Evolutionary conservation across 768 basidiomycete genomes (phyloP).

Genomic region (Tylopilus plumbeoviolaceoides): DNA sequence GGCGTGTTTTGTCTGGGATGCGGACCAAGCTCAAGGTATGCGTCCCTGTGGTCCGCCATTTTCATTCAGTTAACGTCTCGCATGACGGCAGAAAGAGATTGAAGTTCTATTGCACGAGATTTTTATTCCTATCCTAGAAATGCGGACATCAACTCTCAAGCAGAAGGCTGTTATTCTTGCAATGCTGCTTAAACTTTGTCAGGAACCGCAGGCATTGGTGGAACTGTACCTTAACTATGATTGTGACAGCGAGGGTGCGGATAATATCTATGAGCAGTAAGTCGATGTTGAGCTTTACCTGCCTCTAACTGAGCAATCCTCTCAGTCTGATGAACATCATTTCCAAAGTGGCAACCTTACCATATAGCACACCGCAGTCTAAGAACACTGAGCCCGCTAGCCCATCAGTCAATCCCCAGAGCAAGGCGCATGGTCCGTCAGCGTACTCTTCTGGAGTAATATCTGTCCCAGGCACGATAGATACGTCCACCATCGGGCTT

Average conservation of each 20-base stretch:
- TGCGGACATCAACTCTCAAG: constrained; percentile 92
- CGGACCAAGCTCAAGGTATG: constrained; percentile 90
- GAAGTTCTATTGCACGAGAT: constrained; percentile 98
- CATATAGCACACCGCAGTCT: constrained; percentile 43
- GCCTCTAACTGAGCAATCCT: constrained; percentile 4
- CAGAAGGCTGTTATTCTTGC: constrained; percentile 92
- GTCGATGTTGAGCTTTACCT: constrained; percentile 21
- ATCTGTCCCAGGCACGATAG: constrained; percentile 60
- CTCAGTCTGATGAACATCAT: constrained; percentile 88
- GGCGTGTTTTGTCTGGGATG: constrained; percentile 92
- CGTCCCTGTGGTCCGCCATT: neutral
- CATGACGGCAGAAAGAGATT: constrained; percentile 82
- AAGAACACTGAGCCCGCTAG: constrained; percentile 57
- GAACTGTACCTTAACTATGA: constrained; percentile 99
- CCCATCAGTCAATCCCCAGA: constrained; percentile 51
- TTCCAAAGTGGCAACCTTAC: constrained; percentile 79
- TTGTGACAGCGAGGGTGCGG: constrained; percentile 89
- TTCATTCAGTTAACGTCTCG: constrained; percentile 7
- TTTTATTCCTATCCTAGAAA: constrained; percentile 96
- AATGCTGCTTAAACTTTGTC: constrained; percentile 83
- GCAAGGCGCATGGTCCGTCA: constrained; percentile 32
- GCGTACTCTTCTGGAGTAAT: constrained; percentile 64
- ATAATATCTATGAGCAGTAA: constrained; percentile 96
- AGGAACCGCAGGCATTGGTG: constrained; percentile 96
- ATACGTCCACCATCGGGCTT: constrained; percentile 61